Conservation (phyloP, 1,139 yeast species). For the Sugiyamaella castrensis region DNA sequence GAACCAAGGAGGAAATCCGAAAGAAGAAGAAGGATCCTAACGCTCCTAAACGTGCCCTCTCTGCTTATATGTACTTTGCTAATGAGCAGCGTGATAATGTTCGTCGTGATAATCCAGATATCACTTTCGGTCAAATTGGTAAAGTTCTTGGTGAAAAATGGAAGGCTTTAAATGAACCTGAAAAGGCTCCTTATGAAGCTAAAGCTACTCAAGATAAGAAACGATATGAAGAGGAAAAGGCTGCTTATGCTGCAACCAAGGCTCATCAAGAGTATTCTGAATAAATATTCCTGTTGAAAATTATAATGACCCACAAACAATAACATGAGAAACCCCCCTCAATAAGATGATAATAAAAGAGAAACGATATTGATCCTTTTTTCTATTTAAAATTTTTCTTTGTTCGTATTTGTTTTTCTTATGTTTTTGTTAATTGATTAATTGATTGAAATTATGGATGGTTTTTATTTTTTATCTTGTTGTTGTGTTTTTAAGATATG, state of each 20-base stretch:
- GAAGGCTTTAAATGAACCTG: slow-evolving; percentile 82
- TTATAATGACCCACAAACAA: too few relatives aligned
- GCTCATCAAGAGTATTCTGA: slow-evolving; percentile 14
- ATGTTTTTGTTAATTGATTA: too few relatives aligned
- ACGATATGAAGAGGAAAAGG: slow-evolving; percentile 95
- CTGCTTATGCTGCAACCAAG: slow-evolving; percentile 54
- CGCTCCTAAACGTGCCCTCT: slow-evolving; percentile 97
- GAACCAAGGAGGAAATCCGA: too few relatives aligned
- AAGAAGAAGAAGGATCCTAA: slow-evolving; percentile 61
- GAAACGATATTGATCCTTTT: too few relatives aligned
- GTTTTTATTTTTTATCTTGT: too few relatives aligned
- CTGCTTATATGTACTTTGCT: slow-evolving; percentile 99
- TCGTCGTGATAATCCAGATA: slow-evolving; percentile 92
- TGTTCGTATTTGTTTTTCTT: too few relatives aligned
- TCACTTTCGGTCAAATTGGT: slow-evolving; percentile 63
- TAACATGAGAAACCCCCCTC: too few relatives aligned
- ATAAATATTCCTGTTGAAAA: too few relatives aligned
- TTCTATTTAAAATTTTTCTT: too few relatives aligned
- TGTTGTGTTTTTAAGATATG: too few relatives aligned
- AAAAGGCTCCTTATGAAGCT: slow-evolving; percentile 83
- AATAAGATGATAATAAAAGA: too few relatives aligned
- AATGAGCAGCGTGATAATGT: slow-evolving; percentile 95
- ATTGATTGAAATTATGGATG: too few relatives aligned
- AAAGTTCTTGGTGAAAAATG: slow-evolving; percentile 85
- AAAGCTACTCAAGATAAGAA: slow-evolving; percentile 95